Evolutionary conservation across 2,329 filamentous ascomycete genomes (phyloP).

Genomic region (Domatiomyces globalis): DNA sequence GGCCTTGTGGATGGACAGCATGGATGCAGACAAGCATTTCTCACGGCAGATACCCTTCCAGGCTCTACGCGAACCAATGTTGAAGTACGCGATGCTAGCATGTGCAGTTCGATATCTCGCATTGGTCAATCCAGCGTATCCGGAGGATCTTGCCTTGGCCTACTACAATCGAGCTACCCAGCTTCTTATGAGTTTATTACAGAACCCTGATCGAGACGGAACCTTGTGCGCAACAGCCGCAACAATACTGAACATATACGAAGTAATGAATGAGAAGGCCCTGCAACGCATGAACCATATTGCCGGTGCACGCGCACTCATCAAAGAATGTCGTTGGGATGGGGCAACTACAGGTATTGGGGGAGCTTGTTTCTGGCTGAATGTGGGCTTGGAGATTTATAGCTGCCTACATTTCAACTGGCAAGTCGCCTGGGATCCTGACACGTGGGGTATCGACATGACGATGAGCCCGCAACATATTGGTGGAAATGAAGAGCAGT

Average conservation of each 20-base stretch:
- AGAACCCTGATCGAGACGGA: constrained; percentile 73
- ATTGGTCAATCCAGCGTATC: constrained; percentile 53
- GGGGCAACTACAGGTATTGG: constrained; percentile 65
- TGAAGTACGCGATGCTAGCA: constrained; percentile 75
- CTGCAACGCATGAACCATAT: constrained; percentile 80
- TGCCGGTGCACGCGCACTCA: constrained; percentile 66
- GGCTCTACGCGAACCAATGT: constrained; percentile 68
- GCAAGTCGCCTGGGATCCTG: constrained; percentile 75
- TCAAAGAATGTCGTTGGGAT: constrained; percentile 83
- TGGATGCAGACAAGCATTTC: constrained; percentile 78
- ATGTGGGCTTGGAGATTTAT: constrained; percentile 79
- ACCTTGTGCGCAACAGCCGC: constrained; percentile 76
- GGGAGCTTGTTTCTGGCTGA: constrained; percentile 86
- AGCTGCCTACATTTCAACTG: constrained; percentile 78
- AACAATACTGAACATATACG: constrained; percentile 79
- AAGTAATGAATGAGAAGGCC: constrained; percentile 74
- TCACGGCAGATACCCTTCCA: constrained; percentile 71
- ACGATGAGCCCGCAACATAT: constrained; percentile 45
- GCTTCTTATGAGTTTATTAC: constrained; percentile 58
- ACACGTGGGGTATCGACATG: constrained; percentile 78
- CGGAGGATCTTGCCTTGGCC: constrained; percentile 60
- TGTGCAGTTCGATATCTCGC: constrained; percentile 75
- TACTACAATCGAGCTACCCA: constrained; percentile 81
- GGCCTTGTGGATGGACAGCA: constrained; percentile 83
- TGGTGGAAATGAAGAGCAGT: constrained; percentile 58